Percentiles rank a stretch among this genome's conserved stretches.
Conservation (phyloP, 257 asterid genomes). For the Primulina eburnea region DNA sequence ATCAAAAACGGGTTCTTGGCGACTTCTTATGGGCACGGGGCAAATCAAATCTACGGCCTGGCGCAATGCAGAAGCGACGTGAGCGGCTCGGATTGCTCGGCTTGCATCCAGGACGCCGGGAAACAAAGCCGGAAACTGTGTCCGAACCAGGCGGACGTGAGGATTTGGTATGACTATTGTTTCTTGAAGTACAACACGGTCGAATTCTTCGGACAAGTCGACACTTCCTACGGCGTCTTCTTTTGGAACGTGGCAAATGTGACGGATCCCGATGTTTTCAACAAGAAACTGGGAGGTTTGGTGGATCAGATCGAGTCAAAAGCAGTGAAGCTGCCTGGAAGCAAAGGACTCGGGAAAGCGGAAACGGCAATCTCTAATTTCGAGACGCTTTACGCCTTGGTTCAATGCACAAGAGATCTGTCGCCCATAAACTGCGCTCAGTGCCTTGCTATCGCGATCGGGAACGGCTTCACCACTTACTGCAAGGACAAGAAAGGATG, state of each 20-base stretch:
- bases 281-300: constrained; percentile 33
- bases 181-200: constrained; percentile 41
- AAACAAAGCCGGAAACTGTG: constrained; percentile 35
- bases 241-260: constrained; percentile 45
- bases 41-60: constrained; percentile 47
- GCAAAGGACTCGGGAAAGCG: constrained; percentile 57
- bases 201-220: constrained; percentile 48
- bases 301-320: constrained; percentile 35
- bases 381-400: constrained; percentile 52
- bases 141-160: constrained; percentile 51
- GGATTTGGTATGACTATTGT: constrained; percentile 70
- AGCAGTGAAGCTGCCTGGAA: constrained; percentile 41
- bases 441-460: constrained; percentile 57
- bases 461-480: constrained; percentile 28
- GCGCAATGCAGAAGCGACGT: constrained; percentile 85
- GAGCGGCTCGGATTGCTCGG: constrained; percentile 45
- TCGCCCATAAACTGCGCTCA: constrained; percentile 48
- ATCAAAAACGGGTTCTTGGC: constrained; percentile 40
- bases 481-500: constrained; percentile 64
- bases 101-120: constrained; percentile 57
- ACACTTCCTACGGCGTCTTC: constrained; percentile 38
- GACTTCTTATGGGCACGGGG: constrained; percentile 39
- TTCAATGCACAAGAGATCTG: constrained; percentile 74
- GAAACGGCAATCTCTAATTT: constrained; percentile 37
- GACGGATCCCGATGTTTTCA: constrained; percentile 47